Conservation (phyloP, 495 filamentous ascomycete genomes). For the Aspergillus diversus region DNA sequence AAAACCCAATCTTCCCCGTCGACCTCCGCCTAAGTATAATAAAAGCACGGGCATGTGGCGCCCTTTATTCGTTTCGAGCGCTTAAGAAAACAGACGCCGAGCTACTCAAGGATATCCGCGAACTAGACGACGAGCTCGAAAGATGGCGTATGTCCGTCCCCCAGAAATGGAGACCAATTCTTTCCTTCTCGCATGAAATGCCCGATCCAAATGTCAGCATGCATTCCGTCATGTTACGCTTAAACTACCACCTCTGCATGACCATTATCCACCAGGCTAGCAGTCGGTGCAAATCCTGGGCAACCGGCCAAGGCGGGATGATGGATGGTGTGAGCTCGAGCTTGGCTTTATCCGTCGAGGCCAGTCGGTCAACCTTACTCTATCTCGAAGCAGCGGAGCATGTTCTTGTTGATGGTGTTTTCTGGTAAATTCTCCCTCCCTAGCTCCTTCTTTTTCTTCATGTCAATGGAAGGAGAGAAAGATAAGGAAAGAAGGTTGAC, state of each 20-base stretch:
- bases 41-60: constrained; percentile 51
- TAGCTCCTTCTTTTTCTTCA: background rate
- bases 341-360: constrained; percentile 53
- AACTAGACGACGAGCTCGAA: constrained; percentile 56
- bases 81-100: constrained; percentile 56
- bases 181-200: constrained; percentile 43
- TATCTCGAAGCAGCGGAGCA: constrained; percentile 47
- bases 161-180: constrained; percentile 42
- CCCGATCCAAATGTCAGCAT: constrained; percentile 44
- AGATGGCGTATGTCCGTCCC: constrained; percentile 53
- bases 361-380: constrained; percentile 53
- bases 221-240: constrained; percentile 48
- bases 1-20: constrained; percentile 47
- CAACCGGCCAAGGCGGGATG: constrained; percentile 38
- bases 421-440: constrained; percentile 41
- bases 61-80: constrained; percentile 50
- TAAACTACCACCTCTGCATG: constrained; percentile 58
- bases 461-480: background rate
- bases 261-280: constrained; percentile 56
- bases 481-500: background rate
- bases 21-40: constrained; percentile 55
- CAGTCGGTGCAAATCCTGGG: constrained; percentile 48
- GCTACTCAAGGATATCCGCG: constrained; percentile 53
- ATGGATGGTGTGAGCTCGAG: constrained; percentile 53
- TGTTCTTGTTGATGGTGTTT: constrained; percentile 47